These are phyloP conservation scores for Cudoniella acicularis DNA, from an alignment of 495 filamentous ascomycete species.

Conservation along the genomic window DNA sequence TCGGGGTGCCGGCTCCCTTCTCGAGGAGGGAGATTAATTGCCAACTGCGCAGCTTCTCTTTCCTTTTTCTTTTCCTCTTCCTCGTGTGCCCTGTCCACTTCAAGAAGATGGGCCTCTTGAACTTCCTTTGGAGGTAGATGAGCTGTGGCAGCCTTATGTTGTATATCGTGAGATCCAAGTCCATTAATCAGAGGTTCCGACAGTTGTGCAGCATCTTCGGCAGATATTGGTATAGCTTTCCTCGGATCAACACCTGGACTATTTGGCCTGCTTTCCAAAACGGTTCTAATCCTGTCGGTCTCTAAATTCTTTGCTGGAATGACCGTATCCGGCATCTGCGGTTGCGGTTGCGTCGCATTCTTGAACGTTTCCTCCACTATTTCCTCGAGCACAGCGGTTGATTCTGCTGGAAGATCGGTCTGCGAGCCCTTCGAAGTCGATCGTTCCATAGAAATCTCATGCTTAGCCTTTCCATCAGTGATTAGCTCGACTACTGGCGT, in stretches of 20 bases:
- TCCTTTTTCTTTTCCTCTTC: slow-evolving; percentile 15
- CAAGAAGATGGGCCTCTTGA: slow-evolving; percentile 23
- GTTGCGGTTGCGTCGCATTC: slow-evolving; percentile 11
- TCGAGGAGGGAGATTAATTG: slow-evolving; percentile 18
- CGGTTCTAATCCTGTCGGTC: slow-evolving; percentile 16
- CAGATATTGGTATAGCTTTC: slow-evolving; percentile 18
- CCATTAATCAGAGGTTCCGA: slow-evolving; percentile 15
- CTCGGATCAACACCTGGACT: slow-evolving; percentile 28
- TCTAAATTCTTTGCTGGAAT: slow-evolving; percentile 48
- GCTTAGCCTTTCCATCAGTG: slow-evolving; percentile 14
- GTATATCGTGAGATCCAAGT: slow-evolving; percentile 17
- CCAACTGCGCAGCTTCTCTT: neutral
- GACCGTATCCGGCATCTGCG: slow-evolving; percentile 28
- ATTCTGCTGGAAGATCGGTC: slow-evolving; percentile 19
- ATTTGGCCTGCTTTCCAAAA: slow-evolving; percentile 20
- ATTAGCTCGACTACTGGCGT: slow-evolving; percentile 3
- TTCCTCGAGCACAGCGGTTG: slow-evolving; percentile 13
- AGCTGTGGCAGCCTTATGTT: slow-evolving; percentile 19
- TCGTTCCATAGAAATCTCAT: slow-evolving; percentile 15
- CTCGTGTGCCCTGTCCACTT: slow-evolving; percentile 20
- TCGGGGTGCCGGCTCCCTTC: slow-evolving; percentile 22
- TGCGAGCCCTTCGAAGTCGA: slow-evolving; percentile 25
- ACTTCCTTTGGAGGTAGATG: slow-evolving; percentile 25
- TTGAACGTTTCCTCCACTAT: slow-evolving; percentile 19
- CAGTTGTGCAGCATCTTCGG: slow-evolving; percentile 23